A percentile compares a stretch with the other conserved stretches of the same genome.
Evolutionary conservation across 2,329 filamentous ascomycete genomes (phyloP).

Genomic region (Zymoseptoria crescenta): DNA sequence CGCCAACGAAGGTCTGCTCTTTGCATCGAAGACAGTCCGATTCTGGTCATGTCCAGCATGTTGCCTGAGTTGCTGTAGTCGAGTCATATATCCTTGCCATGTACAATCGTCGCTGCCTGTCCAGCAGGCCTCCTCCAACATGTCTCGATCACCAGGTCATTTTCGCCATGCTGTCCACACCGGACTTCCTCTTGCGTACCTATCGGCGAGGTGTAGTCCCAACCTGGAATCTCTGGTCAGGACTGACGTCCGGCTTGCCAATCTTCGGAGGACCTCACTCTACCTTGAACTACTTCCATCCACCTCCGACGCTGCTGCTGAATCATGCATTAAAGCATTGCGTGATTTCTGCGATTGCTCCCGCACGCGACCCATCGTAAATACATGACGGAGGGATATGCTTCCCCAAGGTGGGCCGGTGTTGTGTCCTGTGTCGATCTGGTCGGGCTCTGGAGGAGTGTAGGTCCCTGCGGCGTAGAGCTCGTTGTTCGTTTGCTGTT

Average conservation of each 20-base stretch:
- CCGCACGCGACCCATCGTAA: constrained; percentile 38
- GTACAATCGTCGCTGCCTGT: not conserved
- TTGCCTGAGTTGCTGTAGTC: not conserved
- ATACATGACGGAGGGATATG: constrained; percentile 51
- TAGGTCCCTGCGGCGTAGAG: constrained; percentile 59
- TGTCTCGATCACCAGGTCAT: not conserved
- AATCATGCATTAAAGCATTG: constrained; percentile 33
- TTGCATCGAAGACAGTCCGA: not conserved
- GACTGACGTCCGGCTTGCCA: not conserved
- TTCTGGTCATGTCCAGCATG: not conserved
- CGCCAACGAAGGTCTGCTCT: not conserved
- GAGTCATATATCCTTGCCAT: not conserved
- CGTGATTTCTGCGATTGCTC: constrained; percentile 35
- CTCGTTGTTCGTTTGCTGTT: constrained; percentile 57
- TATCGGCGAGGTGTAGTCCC: constrained; percentile 34
- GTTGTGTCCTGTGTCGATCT: constrained; percentile 47
- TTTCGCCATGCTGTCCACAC: constrained; percentile 21
- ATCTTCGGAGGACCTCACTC: not conserved
- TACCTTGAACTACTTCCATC: constrained; percentile 33
- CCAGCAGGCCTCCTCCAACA: not conserved
- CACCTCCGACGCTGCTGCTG: constrained; percentile 27
- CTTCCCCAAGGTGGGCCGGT: constrained; percentile 68
- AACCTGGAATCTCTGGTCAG: constrained; percentile 24
- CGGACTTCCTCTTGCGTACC: constrained; percentile 32
- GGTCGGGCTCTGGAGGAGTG: constrained; percentile 50